Base-by-base conservation (phyloP, 2,329 filamentous ascomycete species). In the Juglanconis sp. region DNA sequence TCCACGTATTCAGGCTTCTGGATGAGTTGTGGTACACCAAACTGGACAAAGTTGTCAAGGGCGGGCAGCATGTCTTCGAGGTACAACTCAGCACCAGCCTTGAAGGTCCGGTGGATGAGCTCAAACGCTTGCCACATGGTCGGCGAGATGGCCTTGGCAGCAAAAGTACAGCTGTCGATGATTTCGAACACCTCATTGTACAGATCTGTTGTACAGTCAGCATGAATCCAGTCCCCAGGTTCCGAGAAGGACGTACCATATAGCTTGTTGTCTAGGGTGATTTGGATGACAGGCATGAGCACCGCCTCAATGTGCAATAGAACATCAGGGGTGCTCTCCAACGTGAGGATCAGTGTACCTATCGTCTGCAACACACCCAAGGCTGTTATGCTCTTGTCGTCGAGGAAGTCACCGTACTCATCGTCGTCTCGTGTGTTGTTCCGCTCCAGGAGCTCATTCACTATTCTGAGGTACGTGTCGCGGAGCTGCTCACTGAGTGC, bases 111-210 rank as follows among this genome's bases (percentile, higher is more conserved):
- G 77, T 98, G 94, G 65, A 99, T 96, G 49, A 98, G 84, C 77
- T 96, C 93, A 73, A 99, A 99, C 2, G 95, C 94, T 75, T 94
- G 88, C 95, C 95, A 99, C 95, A 99, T 99, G 47, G 91, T 96
- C 9, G 89, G 87, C 1, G 95, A 97, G 67, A 99, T 98, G 61
- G 86, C 85, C 81, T 98, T 99, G 64, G 95, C 94, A 10, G 95
- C 92, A 73, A 98, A 99, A 7, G 95, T 99, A 81, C 95, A 99
- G 81, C 92, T 97, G 74, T 99, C 95, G 68, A 99, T 96, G 68
- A 99, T 99, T 77, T 99, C 95, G 68, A 99, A 99, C 5, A 98
- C 87, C 73, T 99, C 95, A 72, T 98, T 99, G 76, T 97, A 99
- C 30, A 99, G 79, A 74, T 99, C 89, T 89, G 63, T 1, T 47